Evolutionary conservation across 805 yeast genomes (phyloP).

Genomic region (Kazachstania bromeliacearum): DNA sequence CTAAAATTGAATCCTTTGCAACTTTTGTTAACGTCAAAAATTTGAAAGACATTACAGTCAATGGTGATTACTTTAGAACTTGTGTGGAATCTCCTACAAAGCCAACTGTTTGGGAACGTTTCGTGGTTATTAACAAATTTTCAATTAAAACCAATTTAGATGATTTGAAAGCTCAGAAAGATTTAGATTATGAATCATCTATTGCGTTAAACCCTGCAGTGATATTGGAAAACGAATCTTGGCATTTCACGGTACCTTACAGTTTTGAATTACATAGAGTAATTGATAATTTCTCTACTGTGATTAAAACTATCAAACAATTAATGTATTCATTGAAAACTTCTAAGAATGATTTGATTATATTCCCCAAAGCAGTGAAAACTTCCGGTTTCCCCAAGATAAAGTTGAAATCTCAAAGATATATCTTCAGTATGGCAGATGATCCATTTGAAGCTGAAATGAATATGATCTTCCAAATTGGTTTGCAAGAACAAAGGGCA

Average conservation of each 20-base stretch:
- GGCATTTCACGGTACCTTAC: slow-evolving; percentile 57
- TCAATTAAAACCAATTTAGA: slow-evolving; percentile 23
- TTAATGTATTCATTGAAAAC: slow-evolving; percentile 40
- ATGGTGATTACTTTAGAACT: slow-evolving; percentile 32
- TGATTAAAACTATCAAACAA: slow-evolving; percentile 58
- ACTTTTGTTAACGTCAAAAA: slow-evolving; percentile 15
- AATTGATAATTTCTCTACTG: slow-evolving; percentile 67
- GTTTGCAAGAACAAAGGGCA: slow-evolving; percentile 52
- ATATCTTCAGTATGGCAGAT: slow-evolving; percentile 65
- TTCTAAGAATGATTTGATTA: slow-evolving; percentile 31
- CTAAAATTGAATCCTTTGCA: slow-evolving; percentile 37
- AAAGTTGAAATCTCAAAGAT: slow-evolving; percentile 43
- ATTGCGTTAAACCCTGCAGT: slow-evolving; percentile 25
- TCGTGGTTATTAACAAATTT: slow-evolving; percentile 34
- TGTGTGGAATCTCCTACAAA: slow-evolving; percentile 46
- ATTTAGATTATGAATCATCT: slow-evolving; percentile 5
- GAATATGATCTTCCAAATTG: slow-evolving; percentile 54
- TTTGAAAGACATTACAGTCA: slow-evolving; percentile 15
- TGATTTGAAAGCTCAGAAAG: slow-evolving; percentile 20
- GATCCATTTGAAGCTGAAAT: slow-evolving; percentile 83
- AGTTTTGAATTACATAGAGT: slow-evolving; percentile 65
- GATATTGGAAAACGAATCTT: slow-evolving; percentile 32
- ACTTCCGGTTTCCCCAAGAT: slow-evolving; percentile 49
- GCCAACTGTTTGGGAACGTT: slow-evolving; percentile 40
- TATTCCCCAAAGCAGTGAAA: slow-evolving; percentile 31